phyloP scores from a whole-genome alignment of 2,329 filamentous ascomycete genomes.

The Cladosporium phlei region DNA sequence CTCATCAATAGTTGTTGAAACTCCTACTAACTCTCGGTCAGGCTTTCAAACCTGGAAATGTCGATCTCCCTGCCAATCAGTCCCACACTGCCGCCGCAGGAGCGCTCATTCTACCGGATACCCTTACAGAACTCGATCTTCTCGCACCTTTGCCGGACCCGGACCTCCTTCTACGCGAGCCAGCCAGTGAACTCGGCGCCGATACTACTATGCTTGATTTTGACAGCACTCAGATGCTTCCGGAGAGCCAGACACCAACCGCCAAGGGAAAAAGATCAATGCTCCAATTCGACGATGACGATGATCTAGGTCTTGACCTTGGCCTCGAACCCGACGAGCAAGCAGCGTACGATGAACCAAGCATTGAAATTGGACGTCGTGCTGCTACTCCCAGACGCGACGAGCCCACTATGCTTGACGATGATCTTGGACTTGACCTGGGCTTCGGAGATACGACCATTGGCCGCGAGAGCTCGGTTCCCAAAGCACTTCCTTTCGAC shows the following conservation, averaged over 20 bases:
- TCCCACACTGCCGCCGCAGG: conserved; percentile 76
- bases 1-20: not conserved
- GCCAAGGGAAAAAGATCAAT: conserved; percentile 20
- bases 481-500: conserved; percentile 14
- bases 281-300: conserved; percentile 49
- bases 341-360: conserved; percentile 41
- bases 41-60: conserved; percentile 95
- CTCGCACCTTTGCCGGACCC: conserved; percentile 75
- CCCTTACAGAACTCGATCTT: conserved; percentile 87
- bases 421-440: conserved; percentile 49
- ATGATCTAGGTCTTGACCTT: conserved; percentile 61
- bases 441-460: conserved; percentile 32
- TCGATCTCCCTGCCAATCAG: conserved; percentile 79
- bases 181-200: conserved; percentile 22
- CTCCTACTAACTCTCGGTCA: conserved; percentile 34
- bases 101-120: conserved; percentile 82
- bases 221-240: conserved; percentile 71
- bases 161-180: conserved; percentile 63
- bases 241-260: conserved; percentile 44
- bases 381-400: conserved; percentile 58
- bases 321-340: conserved; percentile 43
- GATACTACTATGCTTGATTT: conserved; percentile 50
- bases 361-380: conserved; percentile 86
- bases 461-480: conserved; percentile 18
- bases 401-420: conserved; percentile 54